Evolutionary conservation across 139 green algal genomes (phyloP), one percentile per base, ranked within the genome.

Genomic region (Coccomyxa sp.): DNA sequence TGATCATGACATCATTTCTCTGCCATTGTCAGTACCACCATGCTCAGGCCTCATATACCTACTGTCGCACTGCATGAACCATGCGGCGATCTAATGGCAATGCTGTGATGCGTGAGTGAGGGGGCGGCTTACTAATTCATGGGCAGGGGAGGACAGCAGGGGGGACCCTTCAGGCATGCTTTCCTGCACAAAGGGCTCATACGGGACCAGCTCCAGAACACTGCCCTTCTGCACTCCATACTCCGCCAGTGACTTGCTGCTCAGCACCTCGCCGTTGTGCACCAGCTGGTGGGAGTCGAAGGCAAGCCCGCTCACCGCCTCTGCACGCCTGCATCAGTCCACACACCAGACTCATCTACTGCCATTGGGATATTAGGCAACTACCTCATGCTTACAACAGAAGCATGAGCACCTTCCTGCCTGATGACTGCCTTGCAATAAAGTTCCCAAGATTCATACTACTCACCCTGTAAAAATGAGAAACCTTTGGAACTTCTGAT

Each of bases 301-400:
- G n/a, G 79, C 71, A 15, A 86, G 79, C 32, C 82, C 78, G 57
- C 78, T 57, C 58, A 57, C 45, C 14, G 77, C 85, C 83, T 91
- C 85, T 57, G 92, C 67, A 78, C 88, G 89, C 38, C 58, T 66
- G 79, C 89, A 88, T 10, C 92, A 76, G 13, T 81, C 81, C 38
- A 88, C 86, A 0, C 83, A 83, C 13, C 86, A 90, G 16, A 89
- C 87, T 14, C 77, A 74, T 15, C 82, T 75, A 17, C 79, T 86
- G 74, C 92, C 89, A n/a, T n/a, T n/a, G n/a, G n/a, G n/a, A n/a
- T n/a, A n/a, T n/a, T n/a, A n/a, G n/a, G n/a, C n/a, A n/a, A n/a
- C n/a, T n/a, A n/a, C n/a, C n/a, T n/a, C n/a, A 7, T 51, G 38
- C 38, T 7, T 51, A 51, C 38, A 51, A 7, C 38, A 51, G 38